These are phyloP conservation scores for Apostasia ramifera DNA, from an alignment of 106 monocot genomes.

Conservation along the genomic window DNA sequence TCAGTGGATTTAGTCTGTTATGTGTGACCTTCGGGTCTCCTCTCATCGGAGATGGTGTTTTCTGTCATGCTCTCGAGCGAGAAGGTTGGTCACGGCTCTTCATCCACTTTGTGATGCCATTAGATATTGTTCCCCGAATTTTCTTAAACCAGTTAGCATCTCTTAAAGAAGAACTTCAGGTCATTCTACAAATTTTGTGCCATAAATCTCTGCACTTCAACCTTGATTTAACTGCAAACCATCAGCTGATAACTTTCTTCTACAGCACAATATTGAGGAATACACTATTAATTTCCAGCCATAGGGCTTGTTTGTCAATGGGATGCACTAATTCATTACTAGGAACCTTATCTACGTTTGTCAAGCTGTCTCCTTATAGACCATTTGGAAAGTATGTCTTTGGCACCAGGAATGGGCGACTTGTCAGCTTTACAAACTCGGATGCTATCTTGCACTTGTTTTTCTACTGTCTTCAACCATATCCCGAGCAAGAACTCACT, in stretches of 20 bases:
- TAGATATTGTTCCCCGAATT: slow-evolving; percentile 36
- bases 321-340: slow-evolving; percentile 42
- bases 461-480: slow-evolving; percentile 31
- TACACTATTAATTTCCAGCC: slow-evolving; percentile 26
- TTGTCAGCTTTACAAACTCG: slow-evolving; percentile 24
- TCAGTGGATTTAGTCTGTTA: slow-evolving; percentile 11
- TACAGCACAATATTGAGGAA: slow-evolving; percentile 32
- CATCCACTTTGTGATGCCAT: slow-evolving; percentile 33
- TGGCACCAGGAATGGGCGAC: slow-evolving; percentile 9
- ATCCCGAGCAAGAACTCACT: slow-evolving; percentile 16
- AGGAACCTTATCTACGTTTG: slow-evolving; percentile 26
- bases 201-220: slow-evolving; percentile 18
- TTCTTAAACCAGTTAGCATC: slow-evolving; percentile 34
- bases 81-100: slow-evolving; percentile 39
- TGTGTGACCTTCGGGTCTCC: slow-evolving; percentile 60
- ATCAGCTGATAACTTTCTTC: slow-evolving; percentile 12
- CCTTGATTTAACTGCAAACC: slow-evolving; percentile 10
- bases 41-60: slow-evolving; percentile 36
- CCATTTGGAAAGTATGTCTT: slow-evolving; percentile 35
- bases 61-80: slow-evolving; percentile 31
- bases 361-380: slow-evolving; percentile 42
- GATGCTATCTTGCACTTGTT: slow-evolving; percentile 41
- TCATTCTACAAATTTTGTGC: slow-evolving; percentile 23
- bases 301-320: slow-evolving; percentile 39
- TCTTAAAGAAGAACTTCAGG: slow-evolving; percentile 32